Evolutionary conservation across 192 early-diverging fungal species (phyloP), one percentile per base, ranked within the genome.

Genomic region (Backusella sp.): DNA sequence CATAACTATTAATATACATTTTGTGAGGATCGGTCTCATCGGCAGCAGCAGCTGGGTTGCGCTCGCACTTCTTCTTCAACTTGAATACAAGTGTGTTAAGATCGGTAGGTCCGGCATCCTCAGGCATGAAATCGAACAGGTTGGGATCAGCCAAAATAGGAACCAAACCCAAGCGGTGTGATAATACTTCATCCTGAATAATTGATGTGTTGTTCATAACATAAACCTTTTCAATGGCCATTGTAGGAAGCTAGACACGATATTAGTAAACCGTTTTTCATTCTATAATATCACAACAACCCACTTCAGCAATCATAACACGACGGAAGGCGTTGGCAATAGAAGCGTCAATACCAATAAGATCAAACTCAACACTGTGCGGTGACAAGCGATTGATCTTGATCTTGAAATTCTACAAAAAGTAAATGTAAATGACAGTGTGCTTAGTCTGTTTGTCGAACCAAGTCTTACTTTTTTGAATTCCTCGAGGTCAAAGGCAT

Each of bases 151-250:
- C 97, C 67, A 89, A 83, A 72, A 99, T 95, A 46, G 97, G 97
- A 62, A 99, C 86, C 77, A 99, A 83, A 15, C 97, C 97, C 49
- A 99, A 82, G 30, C 97, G 90, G 70, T 97, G 96, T 17, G 97
- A 92, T 52, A 98, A 77, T 6, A 99, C 89, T 82, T 99, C 96
- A 82, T 99, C 97, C 66, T 94, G 92, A 75, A 99, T 88, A 46
- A 99, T 88, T 1, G 90, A 91, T 1, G 93, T 96, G 86, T 98
- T 97, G 86, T 97, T 93, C 82, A 92, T 87, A 53, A 98, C 86
- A 80, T 91, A 99, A 26, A 98, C 96, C 23, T 92, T 90, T 79
- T 98, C 96, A 59, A 98, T 97, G 4, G 97, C 97, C 97, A 99
- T 96, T 0, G 97, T 97, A 19, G 97, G 97, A 19, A 99, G 88